Percentiles rank a stretch among this genome's conserved stretches.
phyloP scores from a whole-genome alignment of 1,139 yeast species.

The Debaryomyces robertsiae region DNA sequence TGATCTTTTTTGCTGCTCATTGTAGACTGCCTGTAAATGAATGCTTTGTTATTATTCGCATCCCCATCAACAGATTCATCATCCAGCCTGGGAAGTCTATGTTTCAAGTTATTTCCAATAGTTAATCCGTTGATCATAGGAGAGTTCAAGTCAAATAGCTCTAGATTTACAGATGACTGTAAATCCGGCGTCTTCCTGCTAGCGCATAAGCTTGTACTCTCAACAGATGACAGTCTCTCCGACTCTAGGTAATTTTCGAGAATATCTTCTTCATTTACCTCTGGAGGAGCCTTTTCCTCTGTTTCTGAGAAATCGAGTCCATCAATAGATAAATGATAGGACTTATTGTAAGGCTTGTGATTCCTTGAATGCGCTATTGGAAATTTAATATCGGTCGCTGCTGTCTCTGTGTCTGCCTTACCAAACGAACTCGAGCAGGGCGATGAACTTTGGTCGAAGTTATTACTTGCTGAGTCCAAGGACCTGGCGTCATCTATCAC shows the following conservation, averaged over 20 bases:
- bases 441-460: slow-evolving; percentile 5
- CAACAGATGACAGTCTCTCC: slow-evolving; percentile 23
- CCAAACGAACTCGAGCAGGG: slow-evolving; percentile 7
- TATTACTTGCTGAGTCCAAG: slow-evolving; percentile 3
- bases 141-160: slow-evolving; percentile 34
- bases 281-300: slow-evolving; percentile 5
- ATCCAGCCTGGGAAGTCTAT: slow-evolving; percentile 17
- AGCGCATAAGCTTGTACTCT: slow-evolving; percentile 8
- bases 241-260: slow-evolving; percentile 38
- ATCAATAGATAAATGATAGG: slow-evolving; percentile 36
- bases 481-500: background rate
- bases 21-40: slow-evolving; percentile 21
- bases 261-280: slow-evolving; percentile 29
- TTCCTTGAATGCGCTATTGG: background rate
- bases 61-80: slow-evolving; percentile 4
- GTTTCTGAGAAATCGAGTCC: slow-evolving; percentile 19
- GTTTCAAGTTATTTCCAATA: slow-evolving; percentile 32
- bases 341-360: slow-evolving; percentile 24
- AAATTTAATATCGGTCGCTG: slow-evolving; percentile 6
- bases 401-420: slow-evolving; percentile 6
- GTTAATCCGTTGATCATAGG: slow-evolving; percentile 44
- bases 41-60: slow-evolving; percentile 17
- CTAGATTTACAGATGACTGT: slow-evolving; percentile 19
- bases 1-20: slow-evolving; percentile 5
- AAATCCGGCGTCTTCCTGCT: slow-evolving; percentile 13